Percentiles rank a stretch among this genome's conserved stretches.
Evolutionary conservation across 192 early-diverging fungal species (phyloP).

Genomic region (Coemansia pectinata): DNA sequence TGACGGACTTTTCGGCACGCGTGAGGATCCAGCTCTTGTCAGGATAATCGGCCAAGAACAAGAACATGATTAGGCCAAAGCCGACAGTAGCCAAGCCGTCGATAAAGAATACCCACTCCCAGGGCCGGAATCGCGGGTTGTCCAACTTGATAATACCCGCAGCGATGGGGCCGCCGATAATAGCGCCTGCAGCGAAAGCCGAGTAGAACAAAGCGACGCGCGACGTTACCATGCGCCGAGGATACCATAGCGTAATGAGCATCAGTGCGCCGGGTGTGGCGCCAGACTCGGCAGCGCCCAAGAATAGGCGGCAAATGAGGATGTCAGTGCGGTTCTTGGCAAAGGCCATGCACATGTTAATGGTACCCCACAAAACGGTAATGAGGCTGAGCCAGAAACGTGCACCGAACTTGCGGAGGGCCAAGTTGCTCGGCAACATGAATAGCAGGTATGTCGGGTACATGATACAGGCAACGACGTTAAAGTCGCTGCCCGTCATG

Average conservation of each 20-base stretch:
- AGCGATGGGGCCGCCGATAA: conserved; percentile 46
- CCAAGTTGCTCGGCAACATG: conserved; percentile 51
- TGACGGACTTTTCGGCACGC: conserved; percentile 25
- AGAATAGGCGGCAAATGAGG: conserved; percentile 41
- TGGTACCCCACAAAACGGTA: conserved; percentile 48
- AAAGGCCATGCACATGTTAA: conserved; percentile 54
- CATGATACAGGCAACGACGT: conserved; percentile 46
- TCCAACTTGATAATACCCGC: conserved; percentile 41
- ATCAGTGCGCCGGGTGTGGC: conserved; percentile 45
- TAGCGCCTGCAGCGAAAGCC: conserved; percentile 38
- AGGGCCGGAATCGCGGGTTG: conserved; percentile 28
- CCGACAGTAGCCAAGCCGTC: conserved; percentile 43
- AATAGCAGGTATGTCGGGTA: conserved; percentile 46
- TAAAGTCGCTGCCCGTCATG: conserved; percentile 42
- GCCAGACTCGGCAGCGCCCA: conserved; percentile 49
- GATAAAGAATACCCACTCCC: conserved; percentile 55
- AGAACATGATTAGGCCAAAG: conserved; percentile 34
- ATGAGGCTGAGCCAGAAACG: conserved; percentile 49
- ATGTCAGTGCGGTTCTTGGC: conserved; percentile 46
- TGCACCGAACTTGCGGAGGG: conserved; percentile 42
- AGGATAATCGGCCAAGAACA: conserved; percentile 41
- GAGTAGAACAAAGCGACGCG: conserved; percentile 47
- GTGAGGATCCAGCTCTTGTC: conserved; percentile 44
- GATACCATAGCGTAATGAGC: conserved; percentile 52
- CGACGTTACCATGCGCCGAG: conserved; percentile 45